These are phyloP conservation scores for Chimonanthus salicifolius DNA, from an alignment of 164 flowering plant genomes.

Conservation along the genomic window DNA sequence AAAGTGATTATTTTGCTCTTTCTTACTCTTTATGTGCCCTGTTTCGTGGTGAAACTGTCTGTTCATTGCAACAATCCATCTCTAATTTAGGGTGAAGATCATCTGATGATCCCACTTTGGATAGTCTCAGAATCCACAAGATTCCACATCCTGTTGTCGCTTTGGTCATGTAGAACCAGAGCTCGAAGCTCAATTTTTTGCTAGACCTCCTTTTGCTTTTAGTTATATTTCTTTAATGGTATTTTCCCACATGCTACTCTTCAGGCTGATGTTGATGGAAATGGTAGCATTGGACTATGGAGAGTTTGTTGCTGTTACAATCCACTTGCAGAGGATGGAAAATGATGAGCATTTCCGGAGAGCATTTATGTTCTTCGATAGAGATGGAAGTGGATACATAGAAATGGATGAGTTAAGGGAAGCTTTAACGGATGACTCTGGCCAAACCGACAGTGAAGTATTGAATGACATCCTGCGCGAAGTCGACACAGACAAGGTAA, in stretches of 20 bases:
- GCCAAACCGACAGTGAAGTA: conserved; percentile 60
- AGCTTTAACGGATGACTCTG: conserved; percentile 71
- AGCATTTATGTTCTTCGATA: conserved; percentile 91
- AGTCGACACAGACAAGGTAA: conserved; percentile 95
- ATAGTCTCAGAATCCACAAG: too few relatives aligned
- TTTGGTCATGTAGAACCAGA: too few relatives aligned
- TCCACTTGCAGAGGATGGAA: conserved; percentile 94
- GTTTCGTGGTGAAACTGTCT: neutral
- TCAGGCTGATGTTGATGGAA: conserved; percentile 98
- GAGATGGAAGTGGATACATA: conserved; percentile 83
- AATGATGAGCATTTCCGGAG: conserved; percentile 86
- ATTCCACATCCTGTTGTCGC: too few relatives aligned
- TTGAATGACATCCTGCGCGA: conserved; percentile 82
- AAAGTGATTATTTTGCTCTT: neutral
- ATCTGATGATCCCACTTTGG: too few relatives aligned
- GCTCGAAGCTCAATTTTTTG: too few relatives aligned
- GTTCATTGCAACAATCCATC: neutral
- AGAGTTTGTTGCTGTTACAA: conserved; percentile 93
- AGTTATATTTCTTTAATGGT: too few relatives aligned
- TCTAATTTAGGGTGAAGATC: neutral
- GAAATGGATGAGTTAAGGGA: conserved; percentile 70
- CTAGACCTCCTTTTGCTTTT: too few relatives aligned
- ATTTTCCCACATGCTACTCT: conserved; percentile 2
- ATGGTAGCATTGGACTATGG: conserved; percentile 92
- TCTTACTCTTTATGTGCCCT: too few relatives aligned